Evolutionary conservation across 1,139 yeast genomes (phyloP).

Genomic region (Saccharomyces hybrid): DNA sequence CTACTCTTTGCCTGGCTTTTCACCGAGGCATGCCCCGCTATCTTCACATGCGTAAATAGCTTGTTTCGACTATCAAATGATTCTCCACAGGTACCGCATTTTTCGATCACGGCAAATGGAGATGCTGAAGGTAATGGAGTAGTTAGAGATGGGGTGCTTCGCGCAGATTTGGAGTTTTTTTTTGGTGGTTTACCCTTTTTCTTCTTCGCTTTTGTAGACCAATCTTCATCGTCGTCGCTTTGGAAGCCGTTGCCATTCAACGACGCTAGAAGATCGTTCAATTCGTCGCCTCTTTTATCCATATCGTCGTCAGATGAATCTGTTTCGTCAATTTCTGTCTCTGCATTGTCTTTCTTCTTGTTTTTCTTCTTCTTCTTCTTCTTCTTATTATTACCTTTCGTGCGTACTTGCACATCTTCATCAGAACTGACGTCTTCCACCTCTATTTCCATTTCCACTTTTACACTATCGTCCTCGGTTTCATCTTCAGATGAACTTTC

Average conservation of each 20-base stretch:
- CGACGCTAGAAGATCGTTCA: slow-evolving; percentile 37
- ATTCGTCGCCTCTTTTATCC: slow-evolving; percentile 35
- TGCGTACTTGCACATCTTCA: slow-evolving; percentile 19
- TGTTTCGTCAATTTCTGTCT: not conserved
- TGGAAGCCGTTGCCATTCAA: slow-evolving; percentile 27
- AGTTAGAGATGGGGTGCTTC: slow-evolving; percentile 1
- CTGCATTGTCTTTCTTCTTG: slow-evolving; percentile 20
- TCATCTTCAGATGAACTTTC: slow-evolving; percentile 13
- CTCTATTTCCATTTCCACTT: slow-evolving; percentile 5
- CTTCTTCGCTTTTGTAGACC: slow-evolving; percentile 37
- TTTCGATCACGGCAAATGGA: slow-evolving; percentile 6
- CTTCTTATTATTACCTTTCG: not conserved
- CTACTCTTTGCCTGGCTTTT: not conserved
- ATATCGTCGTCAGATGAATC: slow-evolving; percentile 12
- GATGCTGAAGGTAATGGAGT: slow-evolving; percentile 7
- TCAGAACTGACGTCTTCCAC: slow-evolving; percentile 17
- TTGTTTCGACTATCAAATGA: slow-evolving; percentile 63
- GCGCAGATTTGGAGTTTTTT: slow-evolving; percentile 4
- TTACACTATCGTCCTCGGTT: slow-evolving; percentile 2
- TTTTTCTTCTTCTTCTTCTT: slow-evolving; percentile 14
- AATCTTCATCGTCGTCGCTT: slow-evolving; percentile 40
- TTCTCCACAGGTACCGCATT: slow-evolving; percentile 57
- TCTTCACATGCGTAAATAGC: slow-evolving; percentile 66
- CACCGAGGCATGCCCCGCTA: slow-evolving; percentile 60
- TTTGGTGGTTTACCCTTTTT: slow-evolving; percentile 31